Base-by-base conservation (phyloP, 352 stramenopile genomes). In the Pythium vanterpoolii region DNA sequence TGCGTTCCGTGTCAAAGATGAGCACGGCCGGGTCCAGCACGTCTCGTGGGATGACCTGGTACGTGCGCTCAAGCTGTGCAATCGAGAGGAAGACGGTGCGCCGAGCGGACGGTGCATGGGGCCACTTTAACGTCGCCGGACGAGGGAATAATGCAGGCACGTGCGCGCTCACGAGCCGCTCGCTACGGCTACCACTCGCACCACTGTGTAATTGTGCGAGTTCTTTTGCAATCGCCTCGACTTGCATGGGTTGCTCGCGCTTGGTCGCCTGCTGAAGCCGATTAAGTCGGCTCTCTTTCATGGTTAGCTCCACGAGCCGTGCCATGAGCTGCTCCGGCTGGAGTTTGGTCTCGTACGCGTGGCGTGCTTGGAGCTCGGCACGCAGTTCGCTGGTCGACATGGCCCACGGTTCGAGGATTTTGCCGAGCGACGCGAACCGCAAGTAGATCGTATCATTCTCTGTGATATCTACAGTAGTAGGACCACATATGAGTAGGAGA, bases 381-480 rank as follows among this genome's bases (percentile, higher is more conserved):
- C 79, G 76, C 9, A 92, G 61, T 30, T 92, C 82, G 50, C 79
- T 92, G 14, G 79, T 89, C 18, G 79, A 89, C 79, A 92, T 88
- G 6, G 79, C 82, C 72, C 77, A 92, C 10, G 82, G 77, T 39
- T 88, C 79, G 26, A 68, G 79, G 31, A 92, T 76, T 46, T 78
- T 82, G 6, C 82, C 82, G 28, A 90, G 50, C 4, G 74, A 88
- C 23, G 72, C 57, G 33, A 92, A 89, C 4, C 82, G 72, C 21
- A 92, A 49, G 49, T 87, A 90, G 33, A 92, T 81, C 3, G 78
- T 88, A 60, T 92, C 82, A 30, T 89, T 76, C 53, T 85, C 60
- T 19, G 74, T 45, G 18, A 92, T 80, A 46, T 89, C 82, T 92
- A 56, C 14, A 34, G n/a, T n/a, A n/a, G n/a, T n/a, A n/a, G n/a